Base-by-base conservation (phyloP, 1,139 yeast genomes). In the Hyphopichia wangnamkhiaoensis region DNA sequence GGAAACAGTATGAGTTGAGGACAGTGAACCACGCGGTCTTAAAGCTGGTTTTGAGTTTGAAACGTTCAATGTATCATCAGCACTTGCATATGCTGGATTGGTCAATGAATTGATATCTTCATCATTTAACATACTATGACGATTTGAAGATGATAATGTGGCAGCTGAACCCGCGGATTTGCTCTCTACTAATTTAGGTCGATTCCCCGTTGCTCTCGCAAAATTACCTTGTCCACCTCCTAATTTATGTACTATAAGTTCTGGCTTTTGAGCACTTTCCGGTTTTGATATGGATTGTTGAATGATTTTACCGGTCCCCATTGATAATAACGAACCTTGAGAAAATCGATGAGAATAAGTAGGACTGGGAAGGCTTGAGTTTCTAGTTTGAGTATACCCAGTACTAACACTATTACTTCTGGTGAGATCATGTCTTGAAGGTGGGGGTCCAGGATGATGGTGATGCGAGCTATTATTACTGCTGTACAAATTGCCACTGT, bases 281-380 rank as follows among this genome's bases (percentile, higher is more conserved):
- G 47, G 48, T 39, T 57, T 58, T 5, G 63, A 53, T 12, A 61
- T 52, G 3, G 66, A 52, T 37, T 63, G 68, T 23, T 56, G 65
- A 5, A 63, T 53, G 6, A 71, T 54, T 45, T 70, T 70, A 5
- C 77, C 77, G 3, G 75, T 70, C 3, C 76, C 76, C 53, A 61
- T 62, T 1, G 71, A 68, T 34, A 69, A 50, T 10, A 67, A 42
- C 4, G 74, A 62, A 0, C 73, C 76, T 2, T 68, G 59, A 2
- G 76, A 68, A 39, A 61, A 66, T 36, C 77, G 45, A 33, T 68
- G 63, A 8, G 74, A 57, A 35, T 58, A 52, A 5, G 71, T 62
- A 3, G 80, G 79, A 38, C 77, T 71, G 2, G 74, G 59, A 40
- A 51, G 25, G n/a, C 28, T 30, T 3, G 43, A 36, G 31, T 37